A percentile compares a stretch with the other conserved stretches of the same genome.
Conservation (phyloP, 352 stramenopile species). For the Phytopythium helicoides region DNA sequence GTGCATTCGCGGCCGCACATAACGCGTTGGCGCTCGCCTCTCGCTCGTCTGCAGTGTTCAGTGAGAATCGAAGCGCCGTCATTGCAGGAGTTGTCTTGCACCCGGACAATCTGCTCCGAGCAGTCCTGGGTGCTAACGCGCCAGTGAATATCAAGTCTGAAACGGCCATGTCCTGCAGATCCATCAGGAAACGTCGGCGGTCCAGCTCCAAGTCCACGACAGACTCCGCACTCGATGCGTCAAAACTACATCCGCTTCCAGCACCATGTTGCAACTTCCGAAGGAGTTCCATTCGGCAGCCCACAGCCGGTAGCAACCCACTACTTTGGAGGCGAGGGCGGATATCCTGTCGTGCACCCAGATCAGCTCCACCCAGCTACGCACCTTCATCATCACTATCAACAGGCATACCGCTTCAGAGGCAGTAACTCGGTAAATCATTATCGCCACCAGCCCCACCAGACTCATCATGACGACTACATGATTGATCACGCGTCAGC, state of each 20-base stretch:
- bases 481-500: neutral
- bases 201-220: neutral
- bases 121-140: slow-evolving; percentile 57
- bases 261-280: slow-evolving; percentile 1
- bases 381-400: slow-evolving; percentile 22
- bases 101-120: slow-evolving; percentile 75
- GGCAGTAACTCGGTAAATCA: slow-evolving; percentile 24
- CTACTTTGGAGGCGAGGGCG: slow-evolving; percentile 14
- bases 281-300: slow-evolving; percentile 13
- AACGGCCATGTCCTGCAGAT: slow-evolving; percentile 8
- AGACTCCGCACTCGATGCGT: slow-evolving; percentile 12
- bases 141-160: slow-evolving; percentile 57
- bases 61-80: slow-evolving; percentile 48
- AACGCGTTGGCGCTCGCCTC: slow-evolving; percentile 61
- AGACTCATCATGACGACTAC: slow-evolving; percentile 18
- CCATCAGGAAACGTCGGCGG: neutral
- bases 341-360: slow-evolving; percentile 6
- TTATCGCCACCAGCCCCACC: slow-evolving; percentile 29
- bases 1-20: slow-evolving; percentile 73
- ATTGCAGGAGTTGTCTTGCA: slow-evolving; percentile 70
- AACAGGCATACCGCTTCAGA: slow-evolving; percentile 15
- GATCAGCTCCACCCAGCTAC: slow-evolving; percentile 14
- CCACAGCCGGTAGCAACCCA: slow-evolving; percentile 11
- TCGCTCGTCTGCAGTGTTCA: slow-evolving; percentile 48
- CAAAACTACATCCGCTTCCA: slow-evolving; percentile 16